Percentiles rank a stretch among this genome's conserved stretches.
Conservation (phyloP, 345 rosid genomes). For the Geranium brycei region DNA sequence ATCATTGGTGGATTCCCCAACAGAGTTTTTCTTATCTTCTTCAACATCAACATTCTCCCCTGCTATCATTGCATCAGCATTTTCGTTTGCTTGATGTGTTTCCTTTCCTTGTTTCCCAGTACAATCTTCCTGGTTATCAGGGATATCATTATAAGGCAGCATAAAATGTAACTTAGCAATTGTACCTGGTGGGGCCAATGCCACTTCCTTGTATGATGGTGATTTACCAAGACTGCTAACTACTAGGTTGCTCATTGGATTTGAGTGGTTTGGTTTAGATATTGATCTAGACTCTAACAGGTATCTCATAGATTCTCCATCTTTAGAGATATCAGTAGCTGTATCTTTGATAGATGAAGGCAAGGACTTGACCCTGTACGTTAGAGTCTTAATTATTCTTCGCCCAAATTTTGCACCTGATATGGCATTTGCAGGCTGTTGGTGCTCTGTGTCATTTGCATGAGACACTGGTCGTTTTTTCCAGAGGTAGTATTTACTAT, state of each 20-base stretch:
- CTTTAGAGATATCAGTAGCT: conserved; percentile 25
- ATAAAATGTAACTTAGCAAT: conserved; percentile 57
- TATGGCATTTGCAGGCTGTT: conserved; percentile 24
- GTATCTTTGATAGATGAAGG: conserved; percentile 38
- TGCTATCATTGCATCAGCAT: conserved; percentile 15
- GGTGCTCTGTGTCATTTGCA: conserved; percentile 52
- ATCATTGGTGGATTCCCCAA: conserved; percentile 6
- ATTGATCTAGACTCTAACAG: conserved; percentile 12
- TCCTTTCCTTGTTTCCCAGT: conserved; percentile 23
- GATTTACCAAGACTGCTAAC: conserved; percentile 63
- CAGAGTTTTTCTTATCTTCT: conserved; percentile 27
- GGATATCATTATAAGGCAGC: conserved; percentile 32
- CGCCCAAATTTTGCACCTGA: conserved; percentile 51
- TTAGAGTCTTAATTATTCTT: conserved; percentile 59
- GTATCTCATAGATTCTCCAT: conserved; percentile 29
- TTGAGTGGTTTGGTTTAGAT: not conserved
- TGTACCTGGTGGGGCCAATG: conserved; percentile 89
- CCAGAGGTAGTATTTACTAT: conserved; percentile 43
- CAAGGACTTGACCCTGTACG: conserved; percentile 69
- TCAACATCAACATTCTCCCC: conserved; percentile 18
- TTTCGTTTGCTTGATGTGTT: conserved; percentile 24
- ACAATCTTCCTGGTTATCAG: conserved; percentile 28
- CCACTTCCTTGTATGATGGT: conserved; percentile 96
- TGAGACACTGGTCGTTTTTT: conserved; percentile 59
- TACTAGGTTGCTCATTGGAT: conserved; percentile 27